Base-by-base conservation (phyloP, 2,329 filamentous ascomycete genomes). In the Nemania serpens region DNA sequence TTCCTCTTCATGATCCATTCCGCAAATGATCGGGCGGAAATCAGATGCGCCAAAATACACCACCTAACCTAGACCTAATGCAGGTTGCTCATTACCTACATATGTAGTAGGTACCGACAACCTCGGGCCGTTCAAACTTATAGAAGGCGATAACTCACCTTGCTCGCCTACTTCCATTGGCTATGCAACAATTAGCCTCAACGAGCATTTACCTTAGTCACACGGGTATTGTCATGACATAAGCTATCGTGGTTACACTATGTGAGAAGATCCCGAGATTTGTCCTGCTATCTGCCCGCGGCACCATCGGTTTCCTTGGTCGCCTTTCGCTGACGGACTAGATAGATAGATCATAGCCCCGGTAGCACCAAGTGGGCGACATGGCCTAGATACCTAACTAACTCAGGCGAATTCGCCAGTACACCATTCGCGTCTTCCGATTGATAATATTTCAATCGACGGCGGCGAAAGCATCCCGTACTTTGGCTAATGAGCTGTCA, bases 251-350 rank as follows among this genome's bases (percentile, higher is more conserved):
- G 2, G 36, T 29, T 29, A 39, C 11, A 10, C 36, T 34, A 33
- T 29, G 54, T 20, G 50, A 58, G 62, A 37, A 70, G 67, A 72
- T 72, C 42, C 70, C 70, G 70, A 72, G 68, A 63, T 72, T 69
- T 61, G 68, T 66, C 69, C 70, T 71, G 53, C 55, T 22, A 55
- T 58, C 54, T 59, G 46, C 55, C 51, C 52, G 43, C 63, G 56
- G 50, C 61, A 47, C 62, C 62, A 59, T 56, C 59, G 42, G 53
- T 43, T 65, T 61, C 63, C 62, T 53, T 53, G 55, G 45, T 58
- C 62, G 60, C 59, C 50, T 63, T 62, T 63, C 58, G 58, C 67
- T 47, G 46, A 64, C 39, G 62, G 25, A 29, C 25, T 29, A 7
- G 25, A 29, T 7, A 29, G 25, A 29, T 29, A n/a, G n/a, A n/a